phyloP scores from a whole-genome alignment of 495 filamentous ascomycete genomes.

The Penicillium angulare region DNA sequence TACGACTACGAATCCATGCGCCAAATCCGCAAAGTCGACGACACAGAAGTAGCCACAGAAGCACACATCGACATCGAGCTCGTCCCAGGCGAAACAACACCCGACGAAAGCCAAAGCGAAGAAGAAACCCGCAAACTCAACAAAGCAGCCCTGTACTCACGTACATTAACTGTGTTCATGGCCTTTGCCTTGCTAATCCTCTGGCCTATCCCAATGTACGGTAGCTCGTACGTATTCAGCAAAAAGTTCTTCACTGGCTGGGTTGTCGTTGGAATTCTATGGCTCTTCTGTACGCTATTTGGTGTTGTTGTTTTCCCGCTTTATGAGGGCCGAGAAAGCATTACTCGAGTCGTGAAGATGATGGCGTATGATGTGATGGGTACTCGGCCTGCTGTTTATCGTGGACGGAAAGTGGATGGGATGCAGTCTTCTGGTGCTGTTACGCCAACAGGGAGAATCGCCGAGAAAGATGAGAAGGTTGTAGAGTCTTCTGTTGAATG shows the following conservation, averaged over 20 bases:
- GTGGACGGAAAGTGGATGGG: constrained; percentile 23
- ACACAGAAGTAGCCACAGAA: constrained; percentile 68
- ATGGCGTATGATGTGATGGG: constrained; percentile 72
- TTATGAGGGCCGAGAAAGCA: constrained; percentile 73
- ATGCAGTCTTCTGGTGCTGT: constrained; percentile 28
- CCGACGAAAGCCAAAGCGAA: constrained; percentile 36
- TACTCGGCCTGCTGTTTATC: constrained; percentile 38
- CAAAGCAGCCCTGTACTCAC: constrained; percentile 75
- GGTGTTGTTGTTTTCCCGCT: constrained; percentile 81
- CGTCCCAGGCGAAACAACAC: constrained; percentile 52
- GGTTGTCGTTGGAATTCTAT: constrained; percentile 81
- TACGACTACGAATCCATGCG: constrained; percentile 92
- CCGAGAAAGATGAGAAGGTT: constrained; percentile 24
- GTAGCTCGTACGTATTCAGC: constrained; percentile 79
- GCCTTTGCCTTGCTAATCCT: constrained; percentile 76
- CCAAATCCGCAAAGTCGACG: constrained; percentile 78
- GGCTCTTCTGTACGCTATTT: constrained; percentile 75
- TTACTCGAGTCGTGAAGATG: constrained; percentile 59
- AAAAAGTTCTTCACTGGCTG: constrained; percentile 92
- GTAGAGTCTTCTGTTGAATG: constrained; percentile 3
- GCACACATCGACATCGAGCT: constrained; percentile 72
- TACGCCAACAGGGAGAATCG: constrained; percentile 31
- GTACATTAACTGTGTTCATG: constrained; percentile 70
- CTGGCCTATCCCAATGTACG: constrained; percentile 97
- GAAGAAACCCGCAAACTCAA: constrained; percentile 68